Evolutionary conservation across 2,329 filamentous ascomycete genomes (phyloP).

Genomic region (Elsinoe ampelina): DNA sequence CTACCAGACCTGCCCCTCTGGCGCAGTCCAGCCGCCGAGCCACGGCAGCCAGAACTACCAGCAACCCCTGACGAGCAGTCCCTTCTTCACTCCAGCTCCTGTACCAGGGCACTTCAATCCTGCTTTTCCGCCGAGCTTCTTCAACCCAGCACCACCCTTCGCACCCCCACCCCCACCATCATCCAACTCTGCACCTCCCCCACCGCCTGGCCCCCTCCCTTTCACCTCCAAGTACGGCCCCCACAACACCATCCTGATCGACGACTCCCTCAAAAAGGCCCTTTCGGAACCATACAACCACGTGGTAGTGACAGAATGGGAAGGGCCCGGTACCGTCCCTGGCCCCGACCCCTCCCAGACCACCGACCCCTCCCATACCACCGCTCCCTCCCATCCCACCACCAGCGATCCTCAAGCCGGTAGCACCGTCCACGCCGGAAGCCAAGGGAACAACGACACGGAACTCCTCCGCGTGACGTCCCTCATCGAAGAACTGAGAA

Average conservation of each 20-base stretch:
- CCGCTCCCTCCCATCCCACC: no score
- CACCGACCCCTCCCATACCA: no score
- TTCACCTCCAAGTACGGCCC: constrained; percentile 55
- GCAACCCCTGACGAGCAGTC: not conserved
- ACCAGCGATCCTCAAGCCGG: no score
- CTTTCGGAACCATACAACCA: constrained; percentile 75
- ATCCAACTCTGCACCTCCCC: constrained; percentile 12
- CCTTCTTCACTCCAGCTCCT: not conserved
- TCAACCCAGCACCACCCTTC: not conserved
- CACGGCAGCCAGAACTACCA: not conserved
- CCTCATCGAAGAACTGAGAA: constrained; percentile 44
- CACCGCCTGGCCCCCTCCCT: constrained; percentile 4
- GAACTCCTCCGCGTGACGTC: constrained; percentile 33
- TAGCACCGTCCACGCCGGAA: constrained; percentile 5
- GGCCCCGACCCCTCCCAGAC: no score
- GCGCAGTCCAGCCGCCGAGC: not conserved
- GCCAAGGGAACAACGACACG: constrained; percentile 37
- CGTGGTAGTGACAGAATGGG: constrained; percentile 70
- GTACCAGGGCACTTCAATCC: not conserved
- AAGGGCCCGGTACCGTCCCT: no score
- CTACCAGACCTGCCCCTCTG: not conserved
- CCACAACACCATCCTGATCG: constrained; percentile 78
- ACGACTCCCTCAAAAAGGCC: constrained; percentile 76
- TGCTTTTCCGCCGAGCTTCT: not conserved
- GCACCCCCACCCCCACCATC: constrained; percentile 21